Conservation (phyloP, 495 filamentous ascomycete genomes). For the Aspergillus baeticus region DNA sequence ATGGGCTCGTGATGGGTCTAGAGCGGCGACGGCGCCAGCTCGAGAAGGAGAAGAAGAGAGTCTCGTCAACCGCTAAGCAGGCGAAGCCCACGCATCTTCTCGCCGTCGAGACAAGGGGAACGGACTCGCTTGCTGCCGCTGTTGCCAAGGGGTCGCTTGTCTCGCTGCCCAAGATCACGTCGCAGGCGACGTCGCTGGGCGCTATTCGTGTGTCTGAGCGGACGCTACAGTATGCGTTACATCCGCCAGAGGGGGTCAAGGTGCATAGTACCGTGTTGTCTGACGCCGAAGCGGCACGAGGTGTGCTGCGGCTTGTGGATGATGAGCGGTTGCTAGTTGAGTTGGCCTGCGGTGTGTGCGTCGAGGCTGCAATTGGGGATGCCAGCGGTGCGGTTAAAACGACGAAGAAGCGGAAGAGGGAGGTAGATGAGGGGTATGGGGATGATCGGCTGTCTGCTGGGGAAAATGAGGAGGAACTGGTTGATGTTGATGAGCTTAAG, state of each 20-base stretch:
- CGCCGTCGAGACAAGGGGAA: slow-evolving; percentile 81
- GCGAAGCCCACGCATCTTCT: slow-evolving; percentile 54
- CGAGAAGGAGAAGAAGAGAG: not conserved
- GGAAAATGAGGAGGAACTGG: slow-evolving; percentile 32
- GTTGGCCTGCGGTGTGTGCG: slow-evolving; percentile 75
- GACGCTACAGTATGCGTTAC: slow-evolving; percentile 62
- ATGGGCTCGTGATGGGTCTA: slow-evolving; percentile 74
- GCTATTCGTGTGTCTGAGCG: slow-evolving; percentile 68
- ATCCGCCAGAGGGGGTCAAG: slow-evolving; percentile 38
- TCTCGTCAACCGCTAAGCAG: not conserved
- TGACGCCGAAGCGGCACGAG: slow-evolving; percentile 79
- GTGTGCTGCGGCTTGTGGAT: slow-evolving; percentile 72
- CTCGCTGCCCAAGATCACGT: slow-evolving; percentile 73
- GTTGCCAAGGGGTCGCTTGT: slow-evolving; percentile 60
- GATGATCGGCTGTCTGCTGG: slow-evolving; percentile 38
- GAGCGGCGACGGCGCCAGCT: slow-evolving; percentile 30
- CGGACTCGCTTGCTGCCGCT: slow-evolving; percentile 64
- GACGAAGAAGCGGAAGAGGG: slow-evolving; percentile 39
- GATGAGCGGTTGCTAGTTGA: slow-evolving; percentile 82
- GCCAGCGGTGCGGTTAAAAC: slow-evolving; percentile 16
- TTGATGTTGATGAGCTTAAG: slow-evolving; percentile 12
- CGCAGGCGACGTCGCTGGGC: slow-evolving; percentile 76
- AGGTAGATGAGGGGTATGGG: slow-evolving; percentile 39
- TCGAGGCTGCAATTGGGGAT: slow-evolving; percentile 56
- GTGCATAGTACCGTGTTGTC: slow-evolving; percentile 69